phyloP scores from a whole-genome alignment of 139 green algal genomes.

The Chlorella sp. region DNA sequence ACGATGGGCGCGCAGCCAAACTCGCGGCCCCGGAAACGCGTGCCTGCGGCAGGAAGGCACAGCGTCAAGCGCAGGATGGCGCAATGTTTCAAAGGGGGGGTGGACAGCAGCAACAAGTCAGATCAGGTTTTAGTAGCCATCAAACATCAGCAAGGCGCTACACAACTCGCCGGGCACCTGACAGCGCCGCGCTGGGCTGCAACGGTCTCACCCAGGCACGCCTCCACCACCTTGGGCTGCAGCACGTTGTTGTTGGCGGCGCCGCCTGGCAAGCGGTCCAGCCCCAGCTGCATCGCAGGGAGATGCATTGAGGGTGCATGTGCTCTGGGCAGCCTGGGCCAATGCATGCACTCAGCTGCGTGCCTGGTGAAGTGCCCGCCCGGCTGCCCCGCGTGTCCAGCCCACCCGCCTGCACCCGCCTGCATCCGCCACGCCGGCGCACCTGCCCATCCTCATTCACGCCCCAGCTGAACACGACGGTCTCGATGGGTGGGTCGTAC shows the following conservation, averaged over 20 bases:
- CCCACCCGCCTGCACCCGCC: too few relatives aligned
- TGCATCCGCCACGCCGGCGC: slow-evolving; percentile 39
- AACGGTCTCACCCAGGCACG: slow-evolving; percentile 58
- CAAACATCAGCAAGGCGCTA: too few relatives aligned
- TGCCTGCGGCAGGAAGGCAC: slow-evolving; percentile 14
- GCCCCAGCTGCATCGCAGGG: background rate
- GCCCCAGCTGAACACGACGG: slow-evolving; percentile 89
- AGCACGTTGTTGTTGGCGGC: slow-evolving; percentile 40
- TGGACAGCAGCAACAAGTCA: too few relatives aligned
- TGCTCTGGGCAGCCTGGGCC: too few relatives aligned
- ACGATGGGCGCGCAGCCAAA: slow-evolving; percentile 50
- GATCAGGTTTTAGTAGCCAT: too few relatives aligned
- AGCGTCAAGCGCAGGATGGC: background rate
- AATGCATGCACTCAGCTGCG: too few relatives aligned
- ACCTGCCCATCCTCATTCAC: slow-evolving; percentile 89
- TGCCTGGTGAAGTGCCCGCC: background rate
- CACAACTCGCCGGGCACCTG: too few relatives aligned
- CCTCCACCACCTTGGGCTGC: slow-evolving; percentile 79
- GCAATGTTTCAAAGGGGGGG: too few relatives aligned
- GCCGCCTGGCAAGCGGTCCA: background rate
- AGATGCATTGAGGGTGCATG: background rate
- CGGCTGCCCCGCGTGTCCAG: background rate
- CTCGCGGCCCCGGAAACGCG: slow-evolving; percentile 61
- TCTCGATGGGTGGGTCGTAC: slow-evolving; percentile 74
- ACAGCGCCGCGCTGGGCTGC: too few relatives aligned